A percentile compares a stretch with the other conserved stretches of the same genome.
Conservation (phyloP, 1,284 basidiomycete species). For the Ganoderma lucidum region DNA sequence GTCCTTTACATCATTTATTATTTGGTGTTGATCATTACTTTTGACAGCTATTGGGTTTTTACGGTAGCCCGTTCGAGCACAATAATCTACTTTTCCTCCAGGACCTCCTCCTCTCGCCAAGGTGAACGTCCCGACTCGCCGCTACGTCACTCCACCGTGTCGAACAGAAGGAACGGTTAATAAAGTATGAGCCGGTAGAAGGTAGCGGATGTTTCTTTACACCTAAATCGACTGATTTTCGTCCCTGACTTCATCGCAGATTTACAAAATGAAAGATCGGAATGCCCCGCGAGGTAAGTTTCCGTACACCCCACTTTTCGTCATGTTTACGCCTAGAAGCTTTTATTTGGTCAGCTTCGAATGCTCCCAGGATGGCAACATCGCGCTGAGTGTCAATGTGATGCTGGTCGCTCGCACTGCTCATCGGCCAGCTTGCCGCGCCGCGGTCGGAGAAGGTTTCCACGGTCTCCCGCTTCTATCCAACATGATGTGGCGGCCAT, state of each 20-base stretch:
- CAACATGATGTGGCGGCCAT: neutral
- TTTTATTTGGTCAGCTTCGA: neutral
- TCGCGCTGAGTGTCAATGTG: neutral
- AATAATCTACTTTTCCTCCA: neutral
- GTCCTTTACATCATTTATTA: neutral
- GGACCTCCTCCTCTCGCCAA: neutral
- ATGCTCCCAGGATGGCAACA: neutral
- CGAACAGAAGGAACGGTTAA: neutral
- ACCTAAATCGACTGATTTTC: constrained; percentile 1
- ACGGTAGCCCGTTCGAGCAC: neutral
- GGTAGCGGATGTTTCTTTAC: neutral
- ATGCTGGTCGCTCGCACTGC: neutral
- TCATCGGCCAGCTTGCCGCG: neutral
- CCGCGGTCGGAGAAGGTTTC: neutral
- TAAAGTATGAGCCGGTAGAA: neutral
- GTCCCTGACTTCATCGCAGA: neutral
- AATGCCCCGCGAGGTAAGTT: neutral
- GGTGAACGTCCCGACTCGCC: neutral
- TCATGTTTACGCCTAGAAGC: too few species aligned
- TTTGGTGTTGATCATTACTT: neutral
- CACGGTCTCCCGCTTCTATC: neutral
- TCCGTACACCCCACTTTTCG: neutral
- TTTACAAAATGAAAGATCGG: neutral
- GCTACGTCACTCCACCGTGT: neutral
- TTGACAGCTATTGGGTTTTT: neutral